phyloP scores from a whole-genome alignment of 768 basidiomycete species.

The Xanthoconium purpureum region DNA sequence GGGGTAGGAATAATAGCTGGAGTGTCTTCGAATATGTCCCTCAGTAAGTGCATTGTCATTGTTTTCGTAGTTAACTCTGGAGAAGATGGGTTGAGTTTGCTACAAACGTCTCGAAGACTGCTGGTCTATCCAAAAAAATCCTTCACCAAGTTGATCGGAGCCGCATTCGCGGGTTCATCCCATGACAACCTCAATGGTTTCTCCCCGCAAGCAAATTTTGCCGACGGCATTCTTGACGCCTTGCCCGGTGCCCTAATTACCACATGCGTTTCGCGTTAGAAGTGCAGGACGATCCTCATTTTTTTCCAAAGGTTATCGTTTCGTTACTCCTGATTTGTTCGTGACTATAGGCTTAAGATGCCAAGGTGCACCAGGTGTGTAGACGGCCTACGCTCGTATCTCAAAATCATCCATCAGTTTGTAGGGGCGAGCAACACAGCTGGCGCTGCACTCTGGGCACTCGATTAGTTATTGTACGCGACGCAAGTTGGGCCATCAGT shows the following conservation, averaged over 20 bases:
- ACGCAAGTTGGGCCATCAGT: slow-evolving; percentile 51
- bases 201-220: slow-evolving; percentile 60
- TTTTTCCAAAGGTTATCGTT: slow-evolving; percentile 10
- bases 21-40: slow-evolving; percentile 44
- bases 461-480: slow-evolving; percentile 64
- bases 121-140: slow-evolving; percentile 37
- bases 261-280: slow-evolving; percentile 38
- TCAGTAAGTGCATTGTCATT: slow-evolving; percentile 39
- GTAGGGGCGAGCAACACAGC: slow-evolving; percentile 64
- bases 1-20: slow-evolving; percentile 39
- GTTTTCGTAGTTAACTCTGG: not conserved
- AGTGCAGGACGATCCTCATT: not conserved
- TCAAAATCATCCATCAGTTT: not conserved
- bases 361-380: slow-evolving; percentile 34
- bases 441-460: slow-evolving; percentile 66
- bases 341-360: slow-evolving; percentile 30
- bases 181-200: slow-evolving; percentile 44
- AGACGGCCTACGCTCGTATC: not conserved
- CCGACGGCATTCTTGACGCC: slow-evolving; percentile 47
- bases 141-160: slow-evolving; percentile 45
- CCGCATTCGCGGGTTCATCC: slow-evolving; percentile 49
- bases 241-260: slow-evolving; percentile 48
- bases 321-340: slow-evolving; percentile 1
- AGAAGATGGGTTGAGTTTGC: slow-evolving; percentile 56
- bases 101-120: slow-evolving; percentile 42